phyloP scores from a whole-genome alignment of 768 basidiomycete genomes.

The Cystofilobasidium ferigula region DNA sequence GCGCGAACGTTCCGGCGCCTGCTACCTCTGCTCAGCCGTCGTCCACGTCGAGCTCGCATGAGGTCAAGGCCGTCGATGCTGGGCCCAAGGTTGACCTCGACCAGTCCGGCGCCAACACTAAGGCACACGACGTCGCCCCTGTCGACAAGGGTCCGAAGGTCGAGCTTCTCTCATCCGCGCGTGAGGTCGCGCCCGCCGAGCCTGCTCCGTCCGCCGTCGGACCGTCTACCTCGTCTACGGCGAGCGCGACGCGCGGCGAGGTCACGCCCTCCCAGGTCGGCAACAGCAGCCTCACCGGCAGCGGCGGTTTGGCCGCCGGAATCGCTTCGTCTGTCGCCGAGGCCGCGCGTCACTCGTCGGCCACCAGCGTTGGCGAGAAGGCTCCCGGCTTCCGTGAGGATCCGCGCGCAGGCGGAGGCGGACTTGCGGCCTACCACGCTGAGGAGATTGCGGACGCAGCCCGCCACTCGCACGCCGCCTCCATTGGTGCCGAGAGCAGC shows the following conservation, averaged over 20 bases:
- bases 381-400: background rate
- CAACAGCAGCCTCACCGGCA: background rate
- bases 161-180: background rate
- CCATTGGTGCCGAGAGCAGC: background rate
- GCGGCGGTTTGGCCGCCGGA: constrained; percentile 15
- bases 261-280: background rate
- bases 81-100: no score
- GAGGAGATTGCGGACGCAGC: background rate
- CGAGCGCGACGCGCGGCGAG: background rate
- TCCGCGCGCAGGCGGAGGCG: background rate
- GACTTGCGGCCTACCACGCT: no score
- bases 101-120: background rate
- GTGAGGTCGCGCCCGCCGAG: background rate
- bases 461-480: constrained; percentile 1
- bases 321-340: constrained; percentile 16
- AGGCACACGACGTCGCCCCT: no score
- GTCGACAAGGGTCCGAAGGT: background rate
- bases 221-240: background rate
- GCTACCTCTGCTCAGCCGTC: no score
- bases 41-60: background rate
- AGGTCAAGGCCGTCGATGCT: constrained; percentile 2
- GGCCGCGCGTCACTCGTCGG: constrained; percentile 11
- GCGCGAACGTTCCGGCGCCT: no score
- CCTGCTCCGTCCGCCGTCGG: no score
- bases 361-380: constrained; percentile 1